These are phyloP conservation scores for Cercospora nicotianae DNA, from an alignment of 2,329 filamentous ascomycete species.

Conservation along the genomic window DNA sequence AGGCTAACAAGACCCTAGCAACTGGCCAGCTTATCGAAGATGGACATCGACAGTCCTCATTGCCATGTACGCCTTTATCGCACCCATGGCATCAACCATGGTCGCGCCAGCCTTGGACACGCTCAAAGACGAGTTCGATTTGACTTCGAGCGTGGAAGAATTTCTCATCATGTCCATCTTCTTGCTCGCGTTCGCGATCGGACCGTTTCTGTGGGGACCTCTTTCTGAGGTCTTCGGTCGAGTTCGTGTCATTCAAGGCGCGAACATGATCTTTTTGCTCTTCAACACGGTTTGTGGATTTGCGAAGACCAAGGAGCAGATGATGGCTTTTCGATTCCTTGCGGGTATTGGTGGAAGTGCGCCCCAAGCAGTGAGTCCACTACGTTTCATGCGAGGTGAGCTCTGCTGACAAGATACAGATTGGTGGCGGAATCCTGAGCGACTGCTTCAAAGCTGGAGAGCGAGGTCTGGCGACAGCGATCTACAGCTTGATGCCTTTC, in stretches of 20 bases:
- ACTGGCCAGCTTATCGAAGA: constrained; percentile 42
- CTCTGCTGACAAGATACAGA: constrained; percentile 16
- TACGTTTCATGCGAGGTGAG: not conserved
- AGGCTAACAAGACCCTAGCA: constrained; percentile 20
- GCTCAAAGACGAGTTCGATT: constrained; percentile 32
- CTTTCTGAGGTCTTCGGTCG: constrained; percentile 36
- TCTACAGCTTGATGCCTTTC: constrained; percentile 36
- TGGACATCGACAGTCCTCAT: constrained; percentile 46
- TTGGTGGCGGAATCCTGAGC: constrained; percentile 34
- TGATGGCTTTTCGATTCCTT: constrained; percentile 38
- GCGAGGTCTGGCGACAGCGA: constrained; percentile 34
- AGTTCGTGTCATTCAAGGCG: constrained; percentile 34
- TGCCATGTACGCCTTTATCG: constrained; percentile 38
- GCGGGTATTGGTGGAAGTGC: constrained; percentile 37
- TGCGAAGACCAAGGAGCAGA: constrained; percentile 33
- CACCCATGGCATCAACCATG: constrained; percentile 38
- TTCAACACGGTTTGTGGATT: constrained; percentile 38
- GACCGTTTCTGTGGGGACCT: constrained; percentile 36
- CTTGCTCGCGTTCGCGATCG: constrained; percentile 35
- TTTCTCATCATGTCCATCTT: constrained; percentile 38
- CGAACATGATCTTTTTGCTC: constrained; percentile 37
- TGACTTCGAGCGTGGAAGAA: constrained; percentile 29
- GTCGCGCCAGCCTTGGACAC: constrained; percentile 35
- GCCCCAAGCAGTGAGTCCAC: constrained; percentile 31
- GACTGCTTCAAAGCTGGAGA: constrained; percentile 37